These are phyloP conservation scores for Alternaria triticina DNA, from an alignment of 2,329 filamentous ascomycete genomes.

Conservation along the genomic window DNA sequence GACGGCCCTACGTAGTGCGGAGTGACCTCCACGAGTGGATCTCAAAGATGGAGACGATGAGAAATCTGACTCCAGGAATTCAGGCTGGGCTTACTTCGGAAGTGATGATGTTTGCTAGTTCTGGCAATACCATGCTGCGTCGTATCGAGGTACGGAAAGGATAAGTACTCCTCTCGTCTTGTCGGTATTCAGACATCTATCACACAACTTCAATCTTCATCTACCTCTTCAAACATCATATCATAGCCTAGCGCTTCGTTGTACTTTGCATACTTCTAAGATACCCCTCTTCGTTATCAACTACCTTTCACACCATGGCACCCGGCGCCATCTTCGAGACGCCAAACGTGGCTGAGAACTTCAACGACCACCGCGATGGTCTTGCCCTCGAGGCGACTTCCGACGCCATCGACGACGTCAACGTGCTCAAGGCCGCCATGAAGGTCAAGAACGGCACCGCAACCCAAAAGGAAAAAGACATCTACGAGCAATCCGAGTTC, in stretches of 20 bases:
- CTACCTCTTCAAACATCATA: neutral
- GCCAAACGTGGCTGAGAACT: slow-evolving; percentile 52
- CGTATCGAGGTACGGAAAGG: slow-evolving; percentile 12
- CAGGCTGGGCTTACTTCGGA: slow-evolving; percentile 31
- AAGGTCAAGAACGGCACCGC: slow-evolving; percentile 56
- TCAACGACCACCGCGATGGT: slow-evolving; percentile 61
- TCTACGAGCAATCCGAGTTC: slow-evolving; percentile 69
- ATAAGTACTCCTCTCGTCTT: slow-evolving; percentile 31
- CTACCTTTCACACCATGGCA: slow-evolving; percentile 48
- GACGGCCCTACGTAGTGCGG: slow-evolving; percentile 17
- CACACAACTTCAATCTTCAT: slow-evolving; percentile 8
- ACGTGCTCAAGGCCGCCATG: slow-evolving; percentile 63
- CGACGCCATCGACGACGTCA: slow-evolving; percentile 66
- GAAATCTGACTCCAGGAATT: slow-evolving; percentile 22
- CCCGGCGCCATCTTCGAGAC: slow-evolving; percentile 53
- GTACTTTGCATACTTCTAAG: slow-evolving; percentile 9
- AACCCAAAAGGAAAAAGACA: slow-evolving; percentile 54
- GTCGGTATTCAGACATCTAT: neutral
- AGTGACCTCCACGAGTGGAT: slow-evolving; percentile 24
- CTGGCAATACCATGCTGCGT: slow-evolving; percentile 12
- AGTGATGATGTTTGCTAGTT: slow-evolving; percentile 5
- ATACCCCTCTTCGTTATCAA: slow-evolving; percentile 21
- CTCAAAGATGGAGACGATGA: slow-evolving; percentile 23
- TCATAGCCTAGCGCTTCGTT: neutral
- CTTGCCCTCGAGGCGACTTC: slow-evolving; percentile 64